Conservation (phyloP, 2,329 filamentous ascomycete genomes). For the Ceratocystis diversiconidia region DNA sequence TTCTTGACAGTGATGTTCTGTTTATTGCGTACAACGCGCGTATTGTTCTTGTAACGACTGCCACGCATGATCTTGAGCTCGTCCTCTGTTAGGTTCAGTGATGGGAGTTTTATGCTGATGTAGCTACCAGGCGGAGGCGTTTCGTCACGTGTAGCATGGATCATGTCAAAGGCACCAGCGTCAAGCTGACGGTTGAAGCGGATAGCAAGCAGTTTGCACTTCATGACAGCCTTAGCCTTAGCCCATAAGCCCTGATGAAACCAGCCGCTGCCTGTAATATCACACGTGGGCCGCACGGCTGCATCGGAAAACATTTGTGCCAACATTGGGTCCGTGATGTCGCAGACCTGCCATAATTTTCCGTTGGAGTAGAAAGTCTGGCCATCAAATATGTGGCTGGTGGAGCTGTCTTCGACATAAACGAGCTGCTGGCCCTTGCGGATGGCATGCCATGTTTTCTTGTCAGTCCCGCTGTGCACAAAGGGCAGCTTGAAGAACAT, state of each 20-base stretch:
- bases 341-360: constrained; percentile 88
- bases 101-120: constrained; percentile 29
- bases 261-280: constrained; percentile 59
- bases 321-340: constrained; percentile 71
- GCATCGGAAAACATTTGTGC: constrained; percentile 49
- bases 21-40: constrained; percentile 21
- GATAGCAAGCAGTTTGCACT: constrained; percentile 63
- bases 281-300: constrained; percentile 43
- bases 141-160: constrained; percentile 27
- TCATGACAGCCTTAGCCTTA: constrained; percentile 78
- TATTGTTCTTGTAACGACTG: constrained; percentile 22
- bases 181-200: constrained; percentile 40
- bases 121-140: constrained; percentile 23
- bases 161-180: constrained; percentile 33
- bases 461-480: constrained; percentile 26
- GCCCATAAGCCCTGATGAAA: constrained; percentile 67
- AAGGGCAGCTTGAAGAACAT: constrained; percentile 65
- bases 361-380: constrained; percentile 60
- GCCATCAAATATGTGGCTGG: constrained; percentile 72
- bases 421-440: constrained; percentile 26
- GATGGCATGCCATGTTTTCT: constrained; percentile 19
- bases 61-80: constrained; percentile 27
- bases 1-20: constrained; percentile 20
- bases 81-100: constrained; percentile 28
- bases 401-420: constrained; percentile 28